Evolutionary conservation across 1,284 basidiomycete species (phyloP).

Genomic region (Puccinia polysora): DNA sequence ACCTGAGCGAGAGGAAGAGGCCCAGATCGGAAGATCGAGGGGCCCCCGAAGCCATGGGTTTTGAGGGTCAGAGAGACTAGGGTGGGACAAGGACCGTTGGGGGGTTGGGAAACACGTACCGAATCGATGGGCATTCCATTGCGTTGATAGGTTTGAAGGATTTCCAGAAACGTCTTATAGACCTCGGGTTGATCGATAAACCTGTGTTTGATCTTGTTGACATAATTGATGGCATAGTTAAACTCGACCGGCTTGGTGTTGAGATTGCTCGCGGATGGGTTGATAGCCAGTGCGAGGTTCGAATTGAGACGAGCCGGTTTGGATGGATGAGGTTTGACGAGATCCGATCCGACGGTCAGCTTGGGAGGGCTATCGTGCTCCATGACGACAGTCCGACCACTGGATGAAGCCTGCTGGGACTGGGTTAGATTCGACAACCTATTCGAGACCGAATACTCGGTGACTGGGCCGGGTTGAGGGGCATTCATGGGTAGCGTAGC

Average conservation of each 20-base stretch:
- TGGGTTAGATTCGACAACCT: not conserved
- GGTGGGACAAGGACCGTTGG: not conserved
- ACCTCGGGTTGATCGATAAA: conserved; percentile 44
- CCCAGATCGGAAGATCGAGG: too few species aligned
- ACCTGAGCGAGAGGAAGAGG: conserved; percentile 21
- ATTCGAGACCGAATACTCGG: not conserved
- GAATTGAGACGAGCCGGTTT: conserved; percentile 11
- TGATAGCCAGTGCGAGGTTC: not conserved
- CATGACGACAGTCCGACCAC: not conserved
- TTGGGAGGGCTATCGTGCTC: conserved; percentile 2
- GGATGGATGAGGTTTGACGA: conserved; percentile 11
- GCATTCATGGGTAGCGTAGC: not conserved
- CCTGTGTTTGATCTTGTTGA: conserved; percentile 43
- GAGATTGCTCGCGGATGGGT: conserved; percentile 11
- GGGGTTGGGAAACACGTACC: not conserved
- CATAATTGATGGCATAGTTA: conserved; percentile 44
- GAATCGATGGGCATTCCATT: conserved; percentile 42
- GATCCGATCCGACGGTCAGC: conserved; percentile 14
- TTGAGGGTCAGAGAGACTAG: not conserved
- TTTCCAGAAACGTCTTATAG: conserved; percentile 43
- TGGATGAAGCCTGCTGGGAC: not conserved
- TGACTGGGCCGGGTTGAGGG: not conserved
- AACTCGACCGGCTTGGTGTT: conserved; percentile 43
- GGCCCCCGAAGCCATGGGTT: not conserved
- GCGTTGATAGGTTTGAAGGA: conserved; percentile 43